Evolutionary conservation across 345 rosid species (phyloP).

Genomic region (Heritiera fomes): DNA sequence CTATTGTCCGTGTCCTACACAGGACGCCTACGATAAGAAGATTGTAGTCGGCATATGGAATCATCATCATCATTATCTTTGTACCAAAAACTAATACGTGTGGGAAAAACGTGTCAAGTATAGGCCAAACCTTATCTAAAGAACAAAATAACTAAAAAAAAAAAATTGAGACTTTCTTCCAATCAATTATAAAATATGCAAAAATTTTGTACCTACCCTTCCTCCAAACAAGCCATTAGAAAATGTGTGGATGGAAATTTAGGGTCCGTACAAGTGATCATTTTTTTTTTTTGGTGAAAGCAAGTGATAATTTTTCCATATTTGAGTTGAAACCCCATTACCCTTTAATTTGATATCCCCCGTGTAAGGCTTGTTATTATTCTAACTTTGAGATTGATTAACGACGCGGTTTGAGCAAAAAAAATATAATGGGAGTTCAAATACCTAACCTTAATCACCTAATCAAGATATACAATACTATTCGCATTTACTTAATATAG

Average conservation of each 20-base stretch:
- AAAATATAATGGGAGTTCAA: background rate
- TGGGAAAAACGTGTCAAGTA: background rate
- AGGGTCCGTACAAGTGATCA: background rate
- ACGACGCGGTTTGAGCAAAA: background rate
- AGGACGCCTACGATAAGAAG: no score
- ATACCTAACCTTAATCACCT: conserved; percentile 9
- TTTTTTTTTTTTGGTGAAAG: no score
- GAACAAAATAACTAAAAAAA: background rate
- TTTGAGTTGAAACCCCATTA: background rate
- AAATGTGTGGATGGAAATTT: background rate
- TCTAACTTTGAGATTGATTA: background rate
- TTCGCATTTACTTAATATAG: background rate
- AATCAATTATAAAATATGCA: background rate
- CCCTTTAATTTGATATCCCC: background rate
- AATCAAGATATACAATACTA: background rate
- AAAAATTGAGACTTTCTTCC: background rate
- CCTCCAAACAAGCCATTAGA: background rate
- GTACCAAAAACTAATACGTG: background rate
- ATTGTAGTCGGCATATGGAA: background rate
- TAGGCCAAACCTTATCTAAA: background rate
- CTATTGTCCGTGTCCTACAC: no score
- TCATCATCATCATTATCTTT: no score
- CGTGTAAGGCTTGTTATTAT: no score
- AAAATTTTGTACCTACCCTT: background rate
- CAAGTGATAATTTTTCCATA: background rate